These are phyloP conservation scores for Wickerhamiella allomyrinae DNA, from an alignment of 805 yeast genomes.

Conservation along the genomic window DNA sequence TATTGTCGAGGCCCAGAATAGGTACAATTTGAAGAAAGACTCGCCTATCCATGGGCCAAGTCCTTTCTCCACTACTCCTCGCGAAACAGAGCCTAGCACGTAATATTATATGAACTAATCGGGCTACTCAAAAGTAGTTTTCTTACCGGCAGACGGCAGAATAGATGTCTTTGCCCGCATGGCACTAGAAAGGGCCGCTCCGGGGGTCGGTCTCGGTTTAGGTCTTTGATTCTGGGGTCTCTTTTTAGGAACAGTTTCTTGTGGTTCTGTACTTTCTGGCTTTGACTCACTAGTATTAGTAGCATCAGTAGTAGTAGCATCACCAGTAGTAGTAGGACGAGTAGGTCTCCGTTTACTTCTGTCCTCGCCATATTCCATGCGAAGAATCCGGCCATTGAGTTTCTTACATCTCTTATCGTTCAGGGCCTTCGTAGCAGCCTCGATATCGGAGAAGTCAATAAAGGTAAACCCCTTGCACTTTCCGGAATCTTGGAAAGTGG, in stretches of 20 bases:
- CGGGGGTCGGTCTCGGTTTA: constrained; percentile 30
- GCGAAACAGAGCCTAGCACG: background rate
- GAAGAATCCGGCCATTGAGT: constrained; percentile 56
- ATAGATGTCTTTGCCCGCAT: constrained; percentile 82
- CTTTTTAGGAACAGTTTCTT: background rate
- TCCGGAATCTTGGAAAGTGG: constrained; percentile 93
- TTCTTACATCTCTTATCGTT: constrained; percentile 52
- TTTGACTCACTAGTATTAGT: too few species aligned
- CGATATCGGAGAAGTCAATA: constrained; percentile 67
- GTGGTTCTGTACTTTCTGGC: too few species aligned
- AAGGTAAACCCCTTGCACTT: constrained; percentile 96
- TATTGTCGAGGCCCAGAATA: constrained; percentile 43
- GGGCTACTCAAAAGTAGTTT: constrained; percentile 44
- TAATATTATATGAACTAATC: background rate
- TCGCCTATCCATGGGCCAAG: background rate
- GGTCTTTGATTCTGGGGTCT: background rate
- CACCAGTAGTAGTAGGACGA: constrained; percentile 9
- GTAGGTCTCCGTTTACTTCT: constrained; percentile 58
- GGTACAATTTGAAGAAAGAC: background rate
- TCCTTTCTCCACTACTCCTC: background rate
- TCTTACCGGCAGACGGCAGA: constrained; percentile 83
- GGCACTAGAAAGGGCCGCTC: constrained; percentile 76
- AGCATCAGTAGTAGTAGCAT: background rate
- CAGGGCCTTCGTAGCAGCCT: constrained; percentile 72
- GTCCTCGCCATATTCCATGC: constrained; percentile 92